Percentiles rank a stretch among this genome's conserved stretches.
Evolutionary conservation across 2,329 filamentous ascomycete genomes (phyloP).

Genomic region (Fusarium buharicum): DNA sequence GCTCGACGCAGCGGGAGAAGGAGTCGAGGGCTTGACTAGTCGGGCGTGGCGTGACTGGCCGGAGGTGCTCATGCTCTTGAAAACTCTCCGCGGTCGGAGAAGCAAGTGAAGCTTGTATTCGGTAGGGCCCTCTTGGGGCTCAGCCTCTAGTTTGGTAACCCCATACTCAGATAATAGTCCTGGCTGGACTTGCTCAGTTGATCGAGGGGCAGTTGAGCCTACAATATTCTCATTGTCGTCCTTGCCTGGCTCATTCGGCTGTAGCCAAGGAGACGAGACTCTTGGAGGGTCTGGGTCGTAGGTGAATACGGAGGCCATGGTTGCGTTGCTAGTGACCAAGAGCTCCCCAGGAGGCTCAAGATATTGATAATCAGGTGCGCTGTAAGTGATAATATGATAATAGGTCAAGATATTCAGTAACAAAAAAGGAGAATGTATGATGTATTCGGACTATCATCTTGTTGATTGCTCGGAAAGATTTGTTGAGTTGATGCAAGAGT

Average conservation of each 20-base stretch:
- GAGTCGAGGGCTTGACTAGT: constrained; percentile 30
- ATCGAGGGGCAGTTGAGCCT: constrained; percentile 35
- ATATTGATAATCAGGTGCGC: constrained; percentile 33
- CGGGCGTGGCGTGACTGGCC: constrained; percentile 26
- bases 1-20: constrained; percentile 60
- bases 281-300: constrained; percentile 88
- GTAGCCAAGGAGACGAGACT: constrained; percentile 91
- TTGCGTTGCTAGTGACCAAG: background rate
- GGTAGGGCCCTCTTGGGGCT: constrained; percentile 92
- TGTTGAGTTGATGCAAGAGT: constrained; percentile 13
- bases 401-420: constrained; percentile 19
- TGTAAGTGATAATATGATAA: constrained; percentile 19
- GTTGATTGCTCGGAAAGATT: constrained; percentile 21
- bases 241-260: constrained; percentile 59
- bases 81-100: constrained; percentile 79
- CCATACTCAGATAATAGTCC: constrained; percentile 68
- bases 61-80: constrained; percentile 74
- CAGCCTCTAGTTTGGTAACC: constrained; percentile 82
- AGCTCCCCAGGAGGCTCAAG: background rate
- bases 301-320: constrained; percentile 95
- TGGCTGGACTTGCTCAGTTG: constrained; percentile 43
- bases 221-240: constrained; percentile 46
- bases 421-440: constrained; percentile 24
- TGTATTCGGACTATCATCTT: constrained; percentile 44
- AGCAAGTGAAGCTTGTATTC: constrained; percentile 97